These are phyloP conservation scores for Globisporangium cylindrosporum DNA, from an alignment of 352 stramenopile genomes.

Conservation along the genomic window DNA sequence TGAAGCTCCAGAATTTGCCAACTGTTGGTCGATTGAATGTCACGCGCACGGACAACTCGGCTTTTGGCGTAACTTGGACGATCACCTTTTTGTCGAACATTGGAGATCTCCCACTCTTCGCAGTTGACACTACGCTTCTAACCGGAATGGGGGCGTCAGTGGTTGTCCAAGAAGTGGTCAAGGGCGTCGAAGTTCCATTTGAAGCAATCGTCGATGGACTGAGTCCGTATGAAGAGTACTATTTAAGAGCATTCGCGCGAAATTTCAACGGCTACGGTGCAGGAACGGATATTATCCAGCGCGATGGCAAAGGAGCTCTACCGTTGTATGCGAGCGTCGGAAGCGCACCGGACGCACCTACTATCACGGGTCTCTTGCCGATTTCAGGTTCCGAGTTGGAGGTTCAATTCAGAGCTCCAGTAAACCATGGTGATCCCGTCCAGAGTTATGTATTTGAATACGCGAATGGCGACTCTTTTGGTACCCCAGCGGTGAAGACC, in stretches of 20 bases:
- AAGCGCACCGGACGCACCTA: slow-evolving; percentile 31
- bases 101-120: slow-evolving; percentile 58
- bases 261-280: slow-evolving; percentile 69
- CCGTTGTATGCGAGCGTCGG: slow-evolving; percentile 40
- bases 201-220: slow-evolving; percentile 62
- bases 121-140: slow-evolving; percentile 33
- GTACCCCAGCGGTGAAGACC: slow-evolving; percentile 40
- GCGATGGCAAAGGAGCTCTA: slow-evolving; percentile 47
- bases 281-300: slow-evolving; percentile 60
- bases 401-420: slow-evolving; percentile 28
- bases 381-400: slow-evolving; percentile 58
- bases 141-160: slow-evolving; percentile 44
- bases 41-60: slow-evolving; percentile 33
- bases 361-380: slow-evolving; percentile 41
- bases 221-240: slow-evolving; percentile 43
- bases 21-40: slow-evolving; percentile 66
- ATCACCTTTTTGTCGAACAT: slow-evolving; percentile 73
- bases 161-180: slow-evolving; percentile 45
- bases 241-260: slow-evolving; percentile 55
- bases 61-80: slow-evolving; percentile 59
- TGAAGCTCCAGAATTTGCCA: slow-evolving; percentile 66
- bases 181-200: slow-evolving; percentile 58
- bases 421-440: slow-evolving; percentile 31
- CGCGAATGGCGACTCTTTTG: slow-evolving; percentile 46
- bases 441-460: slow-evolving; percentile 64